A percentile compares a stretch with the other conserved stretches of the same genome.
These are phyloP conservation scores for Zymoseptoria crescenta DNA, from an alignment of 2,329 filamentous ascomycete genomes.

Conservation along the genomic window DNA sequence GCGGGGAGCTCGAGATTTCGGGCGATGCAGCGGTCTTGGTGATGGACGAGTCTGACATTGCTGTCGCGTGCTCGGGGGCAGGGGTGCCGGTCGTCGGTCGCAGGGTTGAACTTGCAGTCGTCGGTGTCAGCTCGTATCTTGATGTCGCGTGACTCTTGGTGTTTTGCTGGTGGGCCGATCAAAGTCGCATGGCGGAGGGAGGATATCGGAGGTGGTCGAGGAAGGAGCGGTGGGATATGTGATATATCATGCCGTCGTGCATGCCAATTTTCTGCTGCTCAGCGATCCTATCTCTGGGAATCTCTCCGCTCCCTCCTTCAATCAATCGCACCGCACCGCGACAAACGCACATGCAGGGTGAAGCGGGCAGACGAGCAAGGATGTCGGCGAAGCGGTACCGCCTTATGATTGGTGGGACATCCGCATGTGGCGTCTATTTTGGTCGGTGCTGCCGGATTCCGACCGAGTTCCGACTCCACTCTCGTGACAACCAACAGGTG, in stretches of 20 bases:
- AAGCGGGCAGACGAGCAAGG: not conserved
- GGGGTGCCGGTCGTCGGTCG: no score
- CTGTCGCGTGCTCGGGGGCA: not conserved
- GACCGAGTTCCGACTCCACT: not conserved
- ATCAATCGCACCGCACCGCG: not conserved
- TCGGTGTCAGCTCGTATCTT: not conserved
- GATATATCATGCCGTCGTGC: not conserved
- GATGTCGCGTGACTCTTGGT: not conserved
- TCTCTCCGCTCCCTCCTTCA: not conserved
- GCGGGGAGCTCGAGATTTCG: not conserved
- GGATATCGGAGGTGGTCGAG: not conserved
- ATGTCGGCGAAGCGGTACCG: not conserved
- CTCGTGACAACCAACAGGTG: not conserved
- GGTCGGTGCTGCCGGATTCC: not conserved
- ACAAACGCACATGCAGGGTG: not conserved
- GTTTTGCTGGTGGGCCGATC: not conserved
- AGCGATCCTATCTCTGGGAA: not conserved
- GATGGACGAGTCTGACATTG: not conserved
- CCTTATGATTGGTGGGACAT: not conserved
- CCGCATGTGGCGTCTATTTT: not conserved
- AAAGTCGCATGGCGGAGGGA: not conserved
- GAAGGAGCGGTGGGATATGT: not conserved
- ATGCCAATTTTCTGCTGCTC: not conserved
- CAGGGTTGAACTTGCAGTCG: not conserved
- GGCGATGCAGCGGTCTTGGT: not conserved